Evolutionary conservation across 257 asterid genomes (phyloP).

Genomic region (Solanum chilense): DNA sequence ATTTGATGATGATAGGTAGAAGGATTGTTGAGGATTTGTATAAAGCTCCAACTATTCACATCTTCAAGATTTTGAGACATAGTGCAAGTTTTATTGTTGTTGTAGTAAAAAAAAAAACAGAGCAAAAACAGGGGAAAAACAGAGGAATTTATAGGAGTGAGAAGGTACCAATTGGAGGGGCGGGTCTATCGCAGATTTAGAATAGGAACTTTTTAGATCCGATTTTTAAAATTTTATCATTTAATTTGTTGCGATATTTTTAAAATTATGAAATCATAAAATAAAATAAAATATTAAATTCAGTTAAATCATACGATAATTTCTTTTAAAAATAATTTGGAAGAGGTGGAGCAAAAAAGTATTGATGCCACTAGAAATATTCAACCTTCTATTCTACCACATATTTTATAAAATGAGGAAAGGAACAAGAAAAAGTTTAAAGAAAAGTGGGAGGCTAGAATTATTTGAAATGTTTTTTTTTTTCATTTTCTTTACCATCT

Average conservation of each 20-base stretch:
- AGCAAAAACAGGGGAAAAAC: background rate
- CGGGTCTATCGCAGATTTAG: background rate
- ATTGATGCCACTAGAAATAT: background rate
- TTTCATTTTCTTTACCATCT: background rate
- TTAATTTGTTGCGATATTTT: background rate
- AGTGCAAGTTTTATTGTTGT: background rate
- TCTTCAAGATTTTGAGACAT: background rate
- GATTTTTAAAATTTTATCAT: background rate
- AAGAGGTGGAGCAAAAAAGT: background rate
- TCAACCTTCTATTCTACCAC: background rate
- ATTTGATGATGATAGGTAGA: background rate
- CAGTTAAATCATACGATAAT: background rate
- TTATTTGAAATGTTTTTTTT: background rate
- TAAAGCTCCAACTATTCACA: conserved; percentile 13
- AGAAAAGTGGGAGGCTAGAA: background rate
- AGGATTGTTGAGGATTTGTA: conserved; percentile 8
- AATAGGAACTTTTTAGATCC: background rate
- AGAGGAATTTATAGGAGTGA: background rate
- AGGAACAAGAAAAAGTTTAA: background rate
- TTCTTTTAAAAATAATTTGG: too few species aligned
- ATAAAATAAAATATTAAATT: background rate
- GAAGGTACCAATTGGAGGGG: background rate
- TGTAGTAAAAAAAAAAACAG: background rate
- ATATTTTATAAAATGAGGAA: background rate
- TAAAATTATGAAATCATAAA: background rate